Evolutionary conservation across 495 filamentous ascomycete genomes (phyloP).

Genomic region (Aspergillus cristatus): DNA sequence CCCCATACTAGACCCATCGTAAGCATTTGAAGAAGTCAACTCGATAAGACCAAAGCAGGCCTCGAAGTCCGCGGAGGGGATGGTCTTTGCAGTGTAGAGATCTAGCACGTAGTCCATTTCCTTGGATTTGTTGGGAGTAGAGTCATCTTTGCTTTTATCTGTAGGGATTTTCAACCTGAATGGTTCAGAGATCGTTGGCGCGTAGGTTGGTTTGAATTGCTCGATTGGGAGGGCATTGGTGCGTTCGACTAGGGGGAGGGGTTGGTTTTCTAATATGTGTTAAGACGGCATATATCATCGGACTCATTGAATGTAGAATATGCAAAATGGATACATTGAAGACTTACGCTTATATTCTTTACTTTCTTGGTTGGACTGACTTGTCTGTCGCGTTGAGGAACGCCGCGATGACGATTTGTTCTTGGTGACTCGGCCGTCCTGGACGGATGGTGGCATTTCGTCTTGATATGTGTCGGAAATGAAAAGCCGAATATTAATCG

Average conservation of each 20-base stretch:
- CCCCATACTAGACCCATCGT: slow-evolving; percentile 51
- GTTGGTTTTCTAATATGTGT: too few species aligned
- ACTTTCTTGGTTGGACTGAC: too few species aligned
- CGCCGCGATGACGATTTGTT: slow-evolving; percentile 6
- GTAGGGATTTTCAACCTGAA: slow-evolving; percentile 2
- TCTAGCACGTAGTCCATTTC: slow-evolving; percentile 8
- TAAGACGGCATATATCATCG: too few species aligned
- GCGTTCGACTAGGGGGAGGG: slow-evolving; percentile 31
- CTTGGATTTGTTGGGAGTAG: not conserved
- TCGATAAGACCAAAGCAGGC: slow-evolving; percentile 65
- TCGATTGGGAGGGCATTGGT: slow-evolving; percentile 28
- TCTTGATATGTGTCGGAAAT: too few species aligned
- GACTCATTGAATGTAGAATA: too few species aligned
- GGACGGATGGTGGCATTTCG: slow-evolving; percentile 14
- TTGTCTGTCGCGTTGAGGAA: too few species aligned
- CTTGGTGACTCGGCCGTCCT: slow-evolving; percentile 20
- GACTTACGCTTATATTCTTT: too few species aligned
- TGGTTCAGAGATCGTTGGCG: slow-evolving; percentile 8
- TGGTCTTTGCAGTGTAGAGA: slow-evolving; percentile 35
- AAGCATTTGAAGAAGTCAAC: slow-evolving; percentile 56
- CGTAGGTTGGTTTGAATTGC: slow-evolving; percentile 25
- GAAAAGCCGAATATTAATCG: too few species aligned
- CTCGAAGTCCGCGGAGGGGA: slow-evolving; percentile 45
- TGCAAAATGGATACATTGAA: too few species aligned
- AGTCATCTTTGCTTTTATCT: not conserved